These are phyloP conservation scores for Phytophthora niederhauseri DNA, from an alignment of 352 stramenopile genomes.

Conservation along the genomic window DNA sequence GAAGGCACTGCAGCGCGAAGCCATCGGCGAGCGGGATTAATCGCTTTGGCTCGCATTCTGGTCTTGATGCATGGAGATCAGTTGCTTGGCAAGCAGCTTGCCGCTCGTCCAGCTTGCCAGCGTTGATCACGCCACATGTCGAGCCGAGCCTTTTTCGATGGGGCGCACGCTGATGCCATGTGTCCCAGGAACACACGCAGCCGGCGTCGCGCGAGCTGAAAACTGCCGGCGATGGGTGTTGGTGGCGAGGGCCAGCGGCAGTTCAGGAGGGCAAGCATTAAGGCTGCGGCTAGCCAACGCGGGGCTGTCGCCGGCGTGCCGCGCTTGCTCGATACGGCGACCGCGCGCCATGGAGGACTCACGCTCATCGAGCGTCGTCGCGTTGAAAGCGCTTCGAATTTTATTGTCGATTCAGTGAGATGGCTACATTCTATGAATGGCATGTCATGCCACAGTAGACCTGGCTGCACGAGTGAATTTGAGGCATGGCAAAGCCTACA, in stretches of 20 bases:
- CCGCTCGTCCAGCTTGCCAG: neutral
- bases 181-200: neutral
- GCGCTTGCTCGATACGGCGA: neutral
- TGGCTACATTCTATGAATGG: neutral
- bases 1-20: neutral
- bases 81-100: neutral
- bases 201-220: too few species aligned
- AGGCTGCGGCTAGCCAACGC: slow-evolving; percentile 4
- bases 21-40: neutral
- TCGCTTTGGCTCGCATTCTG: neutral
- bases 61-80: neutral
- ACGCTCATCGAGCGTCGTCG: neutral
- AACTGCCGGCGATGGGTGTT: too few species aligned
- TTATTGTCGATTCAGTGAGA: neutral
- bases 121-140: slow-evolving; percentile 10
- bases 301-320: slow-evolving; percentile 8
- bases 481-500: too few species aligned
- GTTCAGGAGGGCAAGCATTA: slow-evolving; percentile 1
- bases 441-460: too few species aligned
- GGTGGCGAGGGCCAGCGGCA: neutral
- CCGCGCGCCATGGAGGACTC: neutral
- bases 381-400: neutral
- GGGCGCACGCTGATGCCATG: neutral
- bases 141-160: slow-evolving; percentile 7
- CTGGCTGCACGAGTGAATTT: too few species aligned